Evolutionary conservation across 164 flowering plant species (phyloP).

Genomic region (Vitis rotundifolia): DNA sequence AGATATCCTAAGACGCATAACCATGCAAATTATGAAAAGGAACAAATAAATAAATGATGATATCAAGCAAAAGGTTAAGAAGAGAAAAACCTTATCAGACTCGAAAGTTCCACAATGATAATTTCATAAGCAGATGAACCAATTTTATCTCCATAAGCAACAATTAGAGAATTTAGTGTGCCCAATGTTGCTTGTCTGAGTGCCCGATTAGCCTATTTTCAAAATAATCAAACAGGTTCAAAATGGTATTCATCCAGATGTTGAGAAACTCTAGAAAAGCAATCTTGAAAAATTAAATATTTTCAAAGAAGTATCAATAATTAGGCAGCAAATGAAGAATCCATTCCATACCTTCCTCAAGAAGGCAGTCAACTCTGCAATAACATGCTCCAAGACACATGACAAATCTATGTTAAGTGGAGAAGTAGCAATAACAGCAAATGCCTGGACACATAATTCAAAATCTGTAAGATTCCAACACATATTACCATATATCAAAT

Average conservation of each 20-base stretch:
- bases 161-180: constrained; percentile 84
- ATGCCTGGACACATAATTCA: constrained; percentile 56
- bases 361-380: constrained; percentile 88
- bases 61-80: neutral
- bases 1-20: neutral
- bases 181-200: constrained; percentile 94
- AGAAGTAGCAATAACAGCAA: constrained; percentile 92
- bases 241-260: neutral
- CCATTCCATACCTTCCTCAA: constrained; percentile 68
- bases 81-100: constrained; percentile 73
- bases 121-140: constrained; percentile 88
- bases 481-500: neutral
- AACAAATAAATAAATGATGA: neutral
- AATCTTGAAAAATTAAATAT: neutral
- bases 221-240: constrained; percentile 12
- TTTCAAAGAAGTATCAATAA: neutral
- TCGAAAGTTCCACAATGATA: constrained; percentile 86
- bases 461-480: neutral
- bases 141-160: constrained; percentile 94
- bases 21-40: neutral
- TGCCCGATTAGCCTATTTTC: constrained; percentile 82
- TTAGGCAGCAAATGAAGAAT: neutral
- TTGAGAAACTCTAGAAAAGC: neutral
- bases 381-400: constrained; percentile 83
- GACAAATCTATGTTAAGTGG: constrained; percentile 80